Conservation (phyloP, 2,329 filamentous ascomycete genomes). For the Fusarium sp. region DNA sequence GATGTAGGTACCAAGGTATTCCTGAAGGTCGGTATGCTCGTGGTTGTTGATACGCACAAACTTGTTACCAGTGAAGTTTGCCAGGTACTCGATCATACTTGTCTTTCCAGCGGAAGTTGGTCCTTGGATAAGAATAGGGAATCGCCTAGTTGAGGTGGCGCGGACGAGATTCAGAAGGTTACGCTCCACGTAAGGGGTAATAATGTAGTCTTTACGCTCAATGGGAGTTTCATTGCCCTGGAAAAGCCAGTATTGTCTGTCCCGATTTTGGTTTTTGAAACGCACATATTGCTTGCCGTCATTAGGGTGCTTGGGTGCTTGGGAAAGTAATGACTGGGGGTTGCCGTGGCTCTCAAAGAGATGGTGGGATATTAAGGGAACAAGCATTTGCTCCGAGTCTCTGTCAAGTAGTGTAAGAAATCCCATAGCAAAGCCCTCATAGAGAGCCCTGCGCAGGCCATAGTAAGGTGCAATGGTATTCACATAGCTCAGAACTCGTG, state of each 20-base stretch:
- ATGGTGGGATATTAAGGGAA: conserved; percentile 83
- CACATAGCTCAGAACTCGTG: conserved; percentile 88
- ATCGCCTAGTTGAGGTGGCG: conserved; percentile 89
- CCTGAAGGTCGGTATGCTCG: conserved; percentile 97
- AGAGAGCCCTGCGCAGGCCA: conserved; percentile 85
- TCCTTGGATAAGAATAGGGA: conserved; percentile 94
- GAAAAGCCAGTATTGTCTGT: conserved; percentile 88
- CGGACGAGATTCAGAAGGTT: conserved; percentile 95
- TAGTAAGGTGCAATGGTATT: conserved; percentile 86
- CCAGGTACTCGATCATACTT: conserved; percentile 98
- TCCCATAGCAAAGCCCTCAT: conserved; percentile 97
- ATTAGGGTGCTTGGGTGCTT: conserved; percentile 79
- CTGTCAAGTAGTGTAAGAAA: conserved; percentile 90
- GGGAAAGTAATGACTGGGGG: conserved; percentile 77
- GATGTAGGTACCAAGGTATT: conserved; percentile 95
- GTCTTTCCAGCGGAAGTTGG: conserved; percentile 98
- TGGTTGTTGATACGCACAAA: conserved; percentile 99
- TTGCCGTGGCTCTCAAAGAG: conserved; percentile 77
- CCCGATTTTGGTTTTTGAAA: conserved; percentile 72
- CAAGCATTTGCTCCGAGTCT: conserved; percentile 81
- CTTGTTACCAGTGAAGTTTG: conserved; percentile 95
- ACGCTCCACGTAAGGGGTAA: conserved; percentile 92
- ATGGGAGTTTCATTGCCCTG: conserved; percentile 73
- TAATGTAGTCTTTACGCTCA: conserved; percentile 90
- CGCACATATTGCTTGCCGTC: conserved; percentile 84